These are phyloP conservation scores for Pyrus hybrid DNA, from an alignment of 331 rosid species.

Conservation along the genomic window DNA sequence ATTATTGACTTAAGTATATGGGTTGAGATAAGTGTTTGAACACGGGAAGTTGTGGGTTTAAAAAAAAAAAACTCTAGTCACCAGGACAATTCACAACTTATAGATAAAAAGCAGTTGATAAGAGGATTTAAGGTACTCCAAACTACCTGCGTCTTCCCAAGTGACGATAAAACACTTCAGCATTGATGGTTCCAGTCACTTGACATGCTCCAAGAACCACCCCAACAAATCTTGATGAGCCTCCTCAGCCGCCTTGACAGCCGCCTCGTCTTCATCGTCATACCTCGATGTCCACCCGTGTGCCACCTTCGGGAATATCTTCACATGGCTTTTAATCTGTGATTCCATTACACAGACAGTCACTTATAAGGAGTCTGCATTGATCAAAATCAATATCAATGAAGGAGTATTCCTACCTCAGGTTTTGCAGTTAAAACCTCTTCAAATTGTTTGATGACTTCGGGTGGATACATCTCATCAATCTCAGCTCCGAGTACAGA, in stretches of 20 bases:
- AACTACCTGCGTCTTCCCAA: not conserved
- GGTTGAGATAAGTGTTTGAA: too few species aligned
- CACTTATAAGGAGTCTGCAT: not conserved
- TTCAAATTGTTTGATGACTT: constrained; percentile 48
- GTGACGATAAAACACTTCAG: not conserved
- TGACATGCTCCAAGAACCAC: constrained; percentile 53
- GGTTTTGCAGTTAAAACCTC: constrained; percentile 30
- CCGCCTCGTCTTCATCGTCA: constrained; percentile 39
- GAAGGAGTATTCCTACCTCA: constrained; percentile 29
- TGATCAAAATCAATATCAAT: not conserved
- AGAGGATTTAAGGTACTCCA: not conserved
- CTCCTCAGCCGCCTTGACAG: constrained; percentile 55
- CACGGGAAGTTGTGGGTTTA: too few species aligned
- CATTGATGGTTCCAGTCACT: constrained; percentile 14
- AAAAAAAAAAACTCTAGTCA: not conserved
- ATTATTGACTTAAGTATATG: not conserved
- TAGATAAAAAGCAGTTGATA: not conserved
- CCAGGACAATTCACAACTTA: not conserved
- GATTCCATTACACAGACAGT: not conserved
- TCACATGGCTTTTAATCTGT: constrained; percentile 50
- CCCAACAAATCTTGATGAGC: constrained; percentile 54
- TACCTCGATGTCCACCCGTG: constrained; percentile 83
- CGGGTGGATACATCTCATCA: constrained; percentile 42
- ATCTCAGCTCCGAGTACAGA: constrained; percentile 63
- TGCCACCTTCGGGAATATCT: constrained; percentile 52